Evolutionary conservation across 164 flowering plant species (phyloP).

Genomic region (Nymphaea thermarum): DNA sequence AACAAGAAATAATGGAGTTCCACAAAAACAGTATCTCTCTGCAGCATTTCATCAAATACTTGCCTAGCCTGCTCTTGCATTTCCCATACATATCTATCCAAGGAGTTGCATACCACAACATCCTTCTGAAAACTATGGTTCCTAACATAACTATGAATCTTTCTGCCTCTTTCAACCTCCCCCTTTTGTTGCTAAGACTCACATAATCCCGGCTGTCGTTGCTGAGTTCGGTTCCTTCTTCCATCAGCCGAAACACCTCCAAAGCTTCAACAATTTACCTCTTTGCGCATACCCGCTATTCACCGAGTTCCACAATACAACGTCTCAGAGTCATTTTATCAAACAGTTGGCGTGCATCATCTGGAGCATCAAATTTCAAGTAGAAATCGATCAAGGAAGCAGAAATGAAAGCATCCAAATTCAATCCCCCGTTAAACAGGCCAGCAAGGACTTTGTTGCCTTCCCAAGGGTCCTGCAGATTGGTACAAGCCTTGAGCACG

Average conservation of each 20-base stretch:
- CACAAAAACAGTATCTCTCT: too few relatives aligned
- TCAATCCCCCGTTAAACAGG: slow-evolving; percentile 18
- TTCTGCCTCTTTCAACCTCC: too few relatives aligned
- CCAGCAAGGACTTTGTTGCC: slow-evolving; percentile 39
- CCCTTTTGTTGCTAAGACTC: too few relatives aligned
- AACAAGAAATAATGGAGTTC: too few relatives aligned
- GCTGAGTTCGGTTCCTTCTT: too few relatives aligned
- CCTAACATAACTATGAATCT: too few relatives aligned
- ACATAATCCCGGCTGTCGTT: too few relatives aligned
- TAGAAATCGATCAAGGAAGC: slow-evolving; percentile 23
- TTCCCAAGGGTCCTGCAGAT: slow-evolving; percentile 15
- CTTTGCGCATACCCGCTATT: slow-evolving; percentile 50
- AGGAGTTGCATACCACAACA: too few relatives aligned
- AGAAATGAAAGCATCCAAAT: slow-evolving; percentile 10
- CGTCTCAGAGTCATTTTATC: slow-evolving; percentile 33
- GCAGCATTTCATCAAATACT: too few relatives aligned
- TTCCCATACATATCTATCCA: too few relatives aligned
- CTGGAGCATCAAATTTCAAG: slow-evolving; percentile 11
- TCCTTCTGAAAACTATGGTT: too few relatives aligned
- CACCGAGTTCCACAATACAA: slow-evolving; percentile 63
- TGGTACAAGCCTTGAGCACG: slow-evolving; percentile 38
- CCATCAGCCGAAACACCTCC: background rate
- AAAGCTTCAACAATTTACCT: slow-evolving; percentile 29
- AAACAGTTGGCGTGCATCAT: slow-evolving; percentile 14
- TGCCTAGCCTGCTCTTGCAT: too few relatives aligned